A percentile compares a stretch with the other conserved stretches of the same genome.
phyloP scores from a whole-genome alignment of 73 alveolate genomes.

The Paramecium sexaurelia region DNA sequence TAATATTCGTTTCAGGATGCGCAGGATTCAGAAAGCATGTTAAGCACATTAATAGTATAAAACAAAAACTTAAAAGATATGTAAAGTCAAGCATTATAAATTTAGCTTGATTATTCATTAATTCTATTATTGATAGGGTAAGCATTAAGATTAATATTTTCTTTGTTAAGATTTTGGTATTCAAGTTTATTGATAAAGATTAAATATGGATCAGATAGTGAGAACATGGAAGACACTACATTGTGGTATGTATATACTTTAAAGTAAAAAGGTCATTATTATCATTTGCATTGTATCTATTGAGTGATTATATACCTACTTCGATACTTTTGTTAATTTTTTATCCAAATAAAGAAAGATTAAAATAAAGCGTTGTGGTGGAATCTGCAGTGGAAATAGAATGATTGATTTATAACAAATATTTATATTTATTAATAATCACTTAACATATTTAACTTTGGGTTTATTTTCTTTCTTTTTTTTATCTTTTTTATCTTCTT shows the following conservation, averaged over 20 bases:
- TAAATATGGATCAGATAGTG: not conserved
- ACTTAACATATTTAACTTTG: conserved; percentile 43
- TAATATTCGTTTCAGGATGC: not conserved
- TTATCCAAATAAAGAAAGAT: not conserved
- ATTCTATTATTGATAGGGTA: not conserved
- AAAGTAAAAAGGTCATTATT: not conserved
- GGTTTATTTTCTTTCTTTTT: conserved; percentile 22
- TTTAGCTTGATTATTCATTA: not conserved
- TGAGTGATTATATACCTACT: not conserved
- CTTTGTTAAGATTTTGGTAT: not conserved
- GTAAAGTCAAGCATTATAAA: not conserved
- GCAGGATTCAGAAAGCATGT: not conserved
- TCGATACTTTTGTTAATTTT: not conserved
- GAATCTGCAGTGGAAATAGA: conserved; percentile 13
- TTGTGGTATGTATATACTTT: not conserved
- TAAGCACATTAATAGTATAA: not conserved
- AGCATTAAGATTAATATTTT: not conserved
- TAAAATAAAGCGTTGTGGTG: not conserved
- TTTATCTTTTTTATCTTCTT: conserved; percentile 21
- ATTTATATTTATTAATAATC: not conserved
- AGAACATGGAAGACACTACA: not conserved
- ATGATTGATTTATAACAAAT: not conserved
- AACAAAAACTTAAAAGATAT: not conserved
- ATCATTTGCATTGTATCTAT: not conserved
- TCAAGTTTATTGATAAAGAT: not conserved